Evolutionary conservation across 202 grass and related monocot species (phyloP).

Genomic region (Bolboschoenoplectus hybrid): DNA sequence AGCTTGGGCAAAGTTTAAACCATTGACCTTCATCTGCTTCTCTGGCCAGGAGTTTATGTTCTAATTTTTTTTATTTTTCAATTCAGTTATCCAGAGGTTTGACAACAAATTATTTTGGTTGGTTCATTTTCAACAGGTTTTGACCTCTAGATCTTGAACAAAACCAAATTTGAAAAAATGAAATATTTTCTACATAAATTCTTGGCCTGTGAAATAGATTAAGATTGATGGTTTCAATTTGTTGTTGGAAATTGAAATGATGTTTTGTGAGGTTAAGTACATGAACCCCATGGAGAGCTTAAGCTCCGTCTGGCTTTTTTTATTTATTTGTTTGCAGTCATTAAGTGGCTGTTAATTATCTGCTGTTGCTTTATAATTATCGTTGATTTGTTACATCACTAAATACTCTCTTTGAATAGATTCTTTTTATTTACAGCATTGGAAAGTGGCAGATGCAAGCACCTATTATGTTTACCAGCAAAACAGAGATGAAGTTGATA

Average conservation of each 20-base stretch:
- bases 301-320: not conserved
- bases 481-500: not conserved
- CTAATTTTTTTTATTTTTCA: not conserved
- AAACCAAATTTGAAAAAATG: not conserved
- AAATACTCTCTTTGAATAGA: not conserved
- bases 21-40: not conserved
- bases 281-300: not conserved
- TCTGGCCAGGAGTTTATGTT: not conserved
- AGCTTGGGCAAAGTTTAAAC: not conserved
- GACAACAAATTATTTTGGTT: not conserved
- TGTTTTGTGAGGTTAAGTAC: too few species aligned
- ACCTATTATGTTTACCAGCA: not conserved
- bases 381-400: slow-evolving; percentile 5
- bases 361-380: not conserved
- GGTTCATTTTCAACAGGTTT: not conserved
- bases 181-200: not conserved
- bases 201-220: not conserved
- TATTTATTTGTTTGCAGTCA: not conserved
- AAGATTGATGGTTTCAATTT: not conserved
- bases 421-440: not conserved
- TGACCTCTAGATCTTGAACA: not conserved
- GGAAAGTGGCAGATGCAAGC: not conserved
- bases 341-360: not conserved
- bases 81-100: not conserved
- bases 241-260: not conserved